Evolutionary conservation across 176 grass and related monocot genomes (phyloP), one percentile per base, ranked within the genome.

Genomic region (Bromus sterilis): DNA sequence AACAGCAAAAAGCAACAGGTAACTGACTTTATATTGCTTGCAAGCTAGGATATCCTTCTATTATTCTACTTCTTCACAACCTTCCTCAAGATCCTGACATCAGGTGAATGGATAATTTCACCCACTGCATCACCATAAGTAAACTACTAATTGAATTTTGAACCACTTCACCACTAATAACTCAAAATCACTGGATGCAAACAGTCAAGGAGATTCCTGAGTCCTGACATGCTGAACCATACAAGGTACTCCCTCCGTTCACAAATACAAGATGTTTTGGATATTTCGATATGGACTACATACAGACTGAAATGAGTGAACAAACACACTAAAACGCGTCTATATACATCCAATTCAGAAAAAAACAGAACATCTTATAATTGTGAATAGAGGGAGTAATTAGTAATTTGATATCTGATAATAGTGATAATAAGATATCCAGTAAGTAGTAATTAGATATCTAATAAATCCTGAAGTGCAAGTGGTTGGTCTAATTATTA

Each of bases 21-120:
- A 65, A 34, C 80, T 34, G 72, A 21, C 36, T 85, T 60, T 23
- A 43, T 26, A 64, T 72, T 71, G 56, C 74, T 84, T 78, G 14
- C 74, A 78, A 55, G 16, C 49, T 77, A 66, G 56, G 58, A 37
- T 57, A 71, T 2, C 41, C 60, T 11, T 82, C 40, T 32, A 51
- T 15, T 31, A 77, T 82, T 32, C 9, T 82, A 75, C 78, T 80
- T 69, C 40, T 77, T 9, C 33, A 28, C 56, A 83, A 35, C 28
- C 62, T 77, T 71, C 67, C 25, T 36, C 20, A 56, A 65, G 18
- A 12, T 56, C 23, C 18, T 21, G 40, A 11, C 28, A 30, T 75
- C 28, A 40, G 61, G 44, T 32, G 8, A 76, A 81, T 15, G 13
- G 34, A 16, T 18, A 66, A 46, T 46, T 81, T 53, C 26, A 80